Conservation (phyloP, 1,139 yeast genomes). For the Pichia kudriavzevii region DNA sequence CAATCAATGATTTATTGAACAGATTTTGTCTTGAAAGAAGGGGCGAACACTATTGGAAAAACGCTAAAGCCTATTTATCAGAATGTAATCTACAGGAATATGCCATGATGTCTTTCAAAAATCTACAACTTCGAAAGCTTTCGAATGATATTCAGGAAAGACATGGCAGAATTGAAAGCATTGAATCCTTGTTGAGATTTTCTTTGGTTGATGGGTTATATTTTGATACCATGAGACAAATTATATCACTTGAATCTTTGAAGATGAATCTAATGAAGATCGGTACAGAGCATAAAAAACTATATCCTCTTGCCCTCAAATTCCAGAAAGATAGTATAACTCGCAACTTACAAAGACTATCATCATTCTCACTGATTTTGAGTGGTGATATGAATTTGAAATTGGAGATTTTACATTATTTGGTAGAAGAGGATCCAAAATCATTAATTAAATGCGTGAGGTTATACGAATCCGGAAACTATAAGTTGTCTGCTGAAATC, state of each 20-base stretch:
- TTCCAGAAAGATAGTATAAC: neutral
- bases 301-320: no score
- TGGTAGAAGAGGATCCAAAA: slow-evolving; percentile 17
- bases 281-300: no score
- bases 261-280: neutral
- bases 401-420: slow-evolving; percentile 17
- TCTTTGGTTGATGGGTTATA: neutral
- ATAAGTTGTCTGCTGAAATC: slow-evolving; percentile 9
- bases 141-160: neutral
- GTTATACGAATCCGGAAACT: neutral
- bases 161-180: neutral
- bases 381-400: slow-evolving; percentile 12
- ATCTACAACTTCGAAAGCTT: neutral
- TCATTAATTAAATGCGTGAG: slow-evolving; percentile 16
- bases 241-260: neutral
- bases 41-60: neutral
- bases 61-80: neutral
- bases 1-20: no score
- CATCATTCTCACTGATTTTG: slow-evolving; percentile 5
- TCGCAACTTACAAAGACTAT: neutral
- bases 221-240: neutral
- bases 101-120: neutral
- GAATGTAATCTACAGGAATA: neutral
- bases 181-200: neutral
- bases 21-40: neutral